Evolutionary conservation across 164 flowering plant genomes (phyloP).

Genomic region (Dillenia suffruticosa): DNA sequence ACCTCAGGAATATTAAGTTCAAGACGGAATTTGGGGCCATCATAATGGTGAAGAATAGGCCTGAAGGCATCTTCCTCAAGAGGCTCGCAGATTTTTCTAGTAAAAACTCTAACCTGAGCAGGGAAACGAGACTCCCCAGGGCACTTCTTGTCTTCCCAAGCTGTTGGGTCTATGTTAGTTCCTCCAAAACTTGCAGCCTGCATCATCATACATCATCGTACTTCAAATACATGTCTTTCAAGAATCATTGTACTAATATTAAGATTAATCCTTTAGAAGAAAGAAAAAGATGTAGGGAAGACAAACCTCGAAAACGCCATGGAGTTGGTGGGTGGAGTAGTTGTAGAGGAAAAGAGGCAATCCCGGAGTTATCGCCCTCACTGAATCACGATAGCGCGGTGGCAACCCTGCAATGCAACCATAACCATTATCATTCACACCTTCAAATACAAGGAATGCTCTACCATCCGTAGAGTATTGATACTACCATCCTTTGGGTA

Average conservation of each 20-base stretch:
- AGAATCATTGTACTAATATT: no score
- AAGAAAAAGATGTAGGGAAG: not conserved
- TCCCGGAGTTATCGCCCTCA: conserved; percentile 87
- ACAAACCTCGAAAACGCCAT: conserved; percentile 92
- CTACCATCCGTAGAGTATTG: no score
- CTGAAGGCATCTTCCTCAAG: conserved; percentile 94
- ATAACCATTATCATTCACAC: no score
- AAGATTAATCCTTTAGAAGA: no score
- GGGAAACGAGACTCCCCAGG: conserved; percentile 93
- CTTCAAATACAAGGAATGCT: no score
- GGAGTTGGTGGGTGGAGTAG: conserved; percentile 98
- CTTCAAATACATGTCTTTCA: no score
- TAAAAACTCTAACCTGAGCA: conserved; percentile 83
- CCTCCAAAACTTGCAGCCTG: conserved; percentile 99
- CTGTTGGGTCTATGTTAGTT: conserved; percentile 80
- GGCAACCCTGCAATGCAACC: conserved; percentile 58
- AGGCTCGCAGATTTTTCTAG: conserved; percentile 76
- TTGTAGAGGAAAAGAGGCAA: conserved; percentile 97
- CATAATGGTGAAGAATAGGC: conserved; percentile 96
- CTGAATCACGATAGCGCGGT: conserved; percentile 93
- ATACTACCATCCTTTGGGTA: no score
- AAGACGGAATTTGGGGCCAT: conserved; percentile 98
- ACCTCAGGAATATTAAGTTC: conserved; percentile 92
- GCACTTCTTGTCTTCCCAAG: conserved; percentile 96
- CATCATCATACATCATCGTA: not conserved